These are phyloP conservation scores for Mycena epipterygia DNA, from an alignment of 768 basidiomycete species.

Conservation along the genomic window DNA sequence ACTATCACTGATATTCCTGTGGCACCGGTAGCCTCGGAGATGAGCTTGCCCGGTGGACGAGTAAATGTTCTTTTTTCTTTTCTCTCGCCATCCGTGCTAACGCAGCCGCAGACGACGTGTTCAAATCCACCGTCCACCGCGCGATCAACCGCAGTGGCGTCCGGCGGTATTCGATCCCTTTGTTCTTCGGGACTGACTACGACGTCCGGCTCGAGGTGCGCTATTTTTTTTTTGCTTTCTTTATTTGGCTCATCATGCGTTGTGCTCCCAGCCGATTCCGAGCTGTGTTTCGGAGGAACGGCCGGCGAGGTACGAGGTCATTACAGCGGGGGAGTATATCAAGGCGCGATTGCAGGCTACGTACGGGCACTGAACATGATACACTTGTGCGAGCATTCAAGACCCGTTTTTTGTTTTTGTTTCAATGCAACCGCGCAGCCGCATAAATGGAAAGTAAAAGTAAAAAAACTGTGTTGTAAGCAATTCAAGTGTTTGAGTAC, in stretches of 20 bases:
- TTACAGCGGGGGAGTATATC: constrained; percentile 82
- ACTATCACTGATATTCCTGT: not conserved
- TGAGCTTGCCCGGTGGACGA: constrained; percentile 92
- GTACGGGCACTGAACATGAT: constrained; percentile 53
- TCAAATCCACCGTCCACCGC: constrained; percentile 92
- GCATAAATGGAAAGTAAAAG: too few species aligned
- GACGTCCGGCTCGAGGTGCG: constrained; percentile 82
- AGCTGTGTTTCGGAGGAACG: constrained; percentile 49
- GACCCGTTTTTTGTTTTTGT: too few species aligned
- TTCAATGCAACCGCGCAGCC: too few species aligned
- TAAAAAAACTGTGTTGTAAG: too few species aligned
- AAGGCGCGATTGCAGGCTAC: constrained; percentile 71
- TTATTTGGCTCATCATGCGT: not conserved
- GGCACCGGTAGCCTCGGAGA: constrained; percentile 80
- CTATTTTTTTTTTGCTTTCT: not conserved
- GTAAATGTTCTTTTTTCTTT: constrained; percentile 53
- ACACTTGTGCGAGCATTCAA: too few species aligned
- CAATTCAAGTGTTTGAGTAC: too few species aligned
- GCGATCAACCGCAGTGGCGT: constrained; percentile 82
- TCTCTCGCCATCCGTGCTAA: not conserved
- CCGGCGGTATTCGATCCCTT: constrained; percentile 85
- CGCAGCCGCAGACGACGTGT: constrained; percentile 78
- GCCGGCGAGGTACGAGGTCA: constrained; percentile 66
- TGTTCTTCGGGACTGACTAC: constrained; percentile 94
- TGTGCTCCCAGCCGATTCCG: constrained; percentile 51